Percentiles rank a stretch among this genome's conserved stretches.
Conservation (phyloP, 169 alveolate species). For the Besnoitia besnoiti region DNA sequence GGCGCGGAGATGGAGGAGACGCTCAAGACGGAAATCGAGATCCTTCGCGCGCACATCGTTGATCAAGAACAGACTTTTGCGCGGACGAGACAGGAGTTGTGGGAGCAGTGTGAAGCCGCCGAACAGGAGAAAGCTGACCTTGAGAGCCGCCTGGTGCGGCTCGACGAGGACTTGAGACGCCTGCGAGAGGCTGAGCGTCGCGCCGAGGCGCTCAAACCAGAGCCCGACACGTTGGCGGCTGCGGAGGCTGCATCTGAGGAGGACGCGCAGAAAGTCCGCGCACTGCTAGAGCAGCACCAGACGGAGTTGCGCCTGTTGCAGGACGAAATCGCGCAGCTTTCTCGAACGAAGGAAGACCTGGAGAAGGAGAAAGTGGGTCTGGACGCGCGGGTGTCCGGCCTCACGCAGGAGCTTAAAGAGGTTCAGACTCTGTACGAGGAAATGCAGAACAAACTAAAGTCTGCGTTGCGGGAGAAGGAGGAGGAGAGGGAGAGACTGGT, state of each 20-base stretch:
- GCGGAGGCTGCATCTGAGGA: background rate
- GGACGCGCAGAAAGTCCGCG: slow-evolving; percentile 1
- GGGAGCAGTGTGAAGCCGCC: background rate
- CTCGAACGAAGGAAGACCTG: background rate
- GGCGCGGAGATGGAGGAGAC: background rate
- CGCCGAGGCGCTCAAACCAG: background rate
- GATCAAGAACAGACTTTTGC: background rate
- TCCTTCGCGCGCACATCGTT: background rate
- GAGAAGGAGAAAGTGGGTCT: background rate
- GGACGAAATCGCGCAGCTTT: background rate
- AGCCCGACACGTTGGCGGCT: background rate
- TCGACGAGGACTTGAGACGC: background rate
- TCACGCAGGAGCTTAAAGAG: background rate
- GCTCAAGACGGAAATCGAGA: background rate
- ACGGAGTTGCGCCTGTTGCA: background rate
- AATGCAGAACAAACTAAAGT: background rate
- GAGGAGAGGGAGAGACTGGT: background rate
- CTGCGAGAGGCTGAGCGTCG: background rate
- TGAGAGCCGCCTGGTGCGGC: background rate
- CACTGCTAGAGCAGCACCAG: background rate
- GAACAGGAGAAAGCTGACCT: background rate
- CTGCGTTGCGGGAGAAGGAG: background rate
- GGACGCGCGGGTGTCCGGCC: background rate
- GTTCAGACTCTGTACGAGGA: slow-evolving; percentile 1
- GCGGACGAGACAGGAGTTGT: background rate